phyloP scores from a whole-genome alignment of 768 basidiomycete genomes.

The Collybiopsis confluens region DNA sequence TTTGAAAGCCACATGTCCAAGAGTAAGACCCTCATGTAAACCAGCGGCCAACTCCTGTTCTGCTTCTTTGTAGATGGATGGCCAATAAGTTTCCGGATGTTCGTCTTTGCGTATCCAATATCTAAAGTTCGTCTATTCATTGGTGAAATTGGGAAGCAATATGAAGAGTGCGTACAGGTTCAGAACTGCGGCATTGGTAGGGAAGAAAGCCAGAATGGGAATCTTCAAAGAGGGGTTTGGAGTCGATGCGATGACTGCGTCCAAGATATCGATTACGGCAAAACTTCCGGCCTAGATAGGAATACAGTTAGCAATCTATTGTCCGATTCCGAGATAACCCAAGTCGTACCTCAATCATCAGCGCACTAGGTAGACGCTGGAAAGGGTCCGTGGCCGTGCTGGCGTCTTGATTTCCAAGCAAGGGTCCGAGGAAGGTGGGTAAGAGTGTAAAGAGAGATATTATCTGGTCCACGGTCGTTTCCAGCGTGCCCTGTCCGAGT shows the following conservation, averaged over 20 bases:
- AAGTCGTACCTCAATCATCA: neutral
- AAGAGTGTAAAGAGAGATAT: neutral
- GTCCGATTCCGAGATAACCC: neutral
- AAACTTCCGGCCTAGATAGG: neutral
- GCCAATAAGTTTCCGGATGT: neutral
- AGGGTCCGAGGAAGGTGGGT: neutral
- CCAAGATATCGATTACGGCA: neutral
- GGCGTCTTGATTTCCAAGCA: neutral
- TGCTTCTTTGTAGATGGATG: neutral
- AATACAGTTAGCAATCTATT: neutral
- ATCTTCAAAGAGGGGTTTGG: neutral
- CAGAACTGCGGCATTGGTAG: neutral
- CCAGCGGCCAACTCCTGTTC: neutral
- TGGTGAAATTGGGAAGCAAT: neutral
- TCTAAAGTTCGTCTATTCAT: neutral
- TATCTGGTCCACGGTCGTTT: neutral
- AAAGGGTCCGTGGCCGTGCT: neutral
- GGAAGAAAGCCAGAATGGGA: neutral
- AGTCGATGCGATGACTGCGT: neutral
- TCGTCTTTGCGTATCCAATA: neutral
- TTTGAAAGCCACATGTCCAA: neutral
- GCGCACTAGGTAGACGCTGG: neutral
- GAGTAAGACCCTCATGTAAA: neutral
- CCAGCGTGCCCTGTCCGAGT: neutral
- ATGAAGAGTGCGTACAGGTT: neutral